Evolutionary conservation across 129 eudicot genomes (phyloP), one percentile per base, ranked within the genome.

Genomic region (Silybum marianum): DNA sequence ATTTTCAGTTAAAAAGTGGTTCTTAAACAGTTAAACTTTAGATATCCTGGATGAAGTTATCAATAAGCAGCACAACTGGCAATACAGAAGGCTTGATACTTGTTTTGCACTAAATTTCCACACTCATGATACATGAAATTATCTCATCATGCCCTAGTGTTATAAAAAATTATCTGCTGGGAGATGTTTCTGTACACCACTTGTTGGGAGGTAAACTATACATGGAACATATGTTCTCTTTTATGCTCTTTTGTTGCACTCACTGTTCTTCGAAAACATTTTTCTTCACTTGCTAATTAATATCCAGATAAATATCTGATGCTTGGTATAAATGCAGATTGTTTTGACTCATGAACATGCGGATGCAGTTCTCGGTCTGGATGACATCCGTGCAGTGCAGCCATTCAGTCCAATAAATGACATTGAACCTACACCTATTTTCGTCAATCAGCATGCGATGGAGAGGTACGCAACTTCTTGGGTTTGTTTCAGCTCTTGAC

Each of bases 311-410:
- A 44, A 70, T 75, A 67, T 70, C 80, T 82, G 80, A 77, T 82
- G 79, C 58, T 69, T 68, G 23, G 24, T 8, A 62, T 25, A 44
- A 73, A 42, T 87, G 82, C 95, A 96, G 99, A 88, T 96, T 78
- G 67, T 96, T 80, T 82, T 96, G 87, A 93, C 99, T 40, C 99
- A 96, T 90, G 99, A 96, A 75, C 99, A 96, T 87, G 99, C 99
- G 72, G 99, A 96, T 91, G 98, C 98, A 7, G 91, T 91, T 84
- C 97, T 91, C 67, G 99, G 98, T 87, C 88, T 96, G 78, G 97
- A 93, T 86, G 99, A 96, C 81, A 82, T 96, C 79, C 97, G 92
- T 73, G 75, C 82, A 67, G 97, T 96, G 83, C 97, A 93, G 78
- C 93, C 93, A 69, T 88, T 19, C 78, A 91, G 98, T 81, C 87